phyloP scores from a whole-genome alignment of 2,329 filamentous ascomycete species.

The Chalaropsis ovoidea region DNA sequence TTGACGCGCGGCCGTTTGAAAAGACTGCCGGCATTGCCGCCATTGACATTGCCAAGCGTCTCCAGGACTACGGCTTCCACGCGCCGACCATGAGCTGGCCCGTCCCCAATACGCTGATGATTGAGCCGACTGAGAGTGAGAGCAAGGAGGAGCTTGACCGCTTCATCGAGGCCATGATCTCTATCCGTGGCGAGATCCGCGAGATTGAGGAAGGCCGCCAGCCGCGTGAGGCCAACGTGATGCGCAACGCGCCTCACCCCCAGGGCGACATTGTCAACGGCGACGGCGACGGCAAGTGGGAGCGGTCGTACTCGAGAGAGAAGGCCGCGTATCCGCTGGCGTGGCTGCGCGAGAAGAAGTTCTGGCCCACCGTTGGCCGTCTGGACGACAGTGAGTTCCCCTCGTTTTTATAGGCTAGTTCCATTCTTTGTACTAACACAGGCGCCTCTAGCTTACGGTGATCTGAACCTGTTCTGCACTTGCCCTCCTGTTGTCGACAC shows the following conservation, averaged over 20 bases:
- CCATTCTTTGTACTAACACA: constrained; percentile 13
- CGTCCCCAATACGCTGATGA: constrained; percentile 91
- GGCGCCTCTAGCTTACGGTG: constrained; percentile 60
- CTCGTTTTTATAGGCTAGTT: neutral
- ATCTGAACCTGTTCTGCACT: constrained; percentile 89
- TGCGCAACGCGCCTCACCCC: constrained; percentile 83
- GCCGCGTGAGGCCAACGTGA: constrained; percentile 66
- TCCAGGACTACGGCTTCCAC: constrained; percentile 97
- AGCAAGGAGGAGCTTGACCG: constrained; percentile 85
- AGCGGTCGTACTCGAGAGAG: constrained; percentile 69
- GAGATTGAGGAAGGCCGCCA: constrained; percentile 70
- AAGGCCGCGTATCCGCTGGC: constrained; percentile 77
- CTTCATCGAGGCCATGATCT: constrained; percentile 81
- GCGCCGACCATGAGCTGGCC: constrained; percentile 96
- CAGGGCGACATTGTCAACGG: constrained; percentile 65
- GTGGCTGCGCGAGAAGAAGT: constrained; percentile 88
- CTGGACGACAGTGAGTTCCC: constrained; percentile 68
- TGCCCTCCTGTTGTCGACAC: constrained; percentile 72
- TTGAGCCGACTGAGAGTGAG: constrained; percentile 92
- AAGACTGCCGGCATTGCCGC: constrained; percentile 75
- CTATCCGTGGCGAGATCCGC: constrained; percentile 74
- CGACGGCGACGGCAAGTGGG: constrained; percentile 52
- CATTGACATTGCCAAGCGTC: constrained; percentile 89
- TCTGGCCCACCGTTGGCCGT: constrained; percentile 82
- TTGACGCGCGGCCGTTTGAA: constrained; percentile 78